Conservation (phyloP, 164 flowering plant genomes). For the Sedum album region DNA sequence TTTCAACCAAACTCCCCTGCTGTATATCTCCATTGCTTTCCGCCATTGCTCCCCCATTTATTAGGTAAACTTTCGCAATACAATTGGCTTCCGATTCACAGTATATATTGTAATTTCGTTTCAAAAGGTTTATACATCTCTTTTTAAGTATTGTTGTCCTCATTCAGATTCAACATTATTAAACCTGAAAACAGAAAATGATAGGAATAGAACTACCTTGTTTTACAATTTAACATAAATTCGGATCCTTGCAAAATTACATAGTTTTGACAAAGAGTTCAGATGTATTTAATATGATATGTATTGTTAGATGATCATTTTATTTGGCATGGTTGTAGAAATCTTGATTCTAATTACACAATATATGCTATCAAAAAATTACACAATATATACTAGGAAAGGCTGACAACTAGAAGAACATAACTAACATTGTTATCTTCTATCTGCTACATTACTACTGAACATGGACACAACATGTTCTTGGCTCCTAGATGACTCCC, state of each 20-base stretch:
- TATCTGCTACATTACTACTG: background rate
- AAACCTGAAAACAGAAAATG: too few relatives aligned
- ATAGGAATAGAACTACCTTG: too few relatives aligned
- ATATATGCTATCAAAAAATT: too few relatives aligned
- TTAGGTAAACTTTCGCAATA: background rate
- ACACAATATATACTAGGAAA: too few relatives aligned
- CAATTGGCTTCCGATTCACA: too few relatives aligned
- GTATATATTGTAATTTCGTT: background rate
- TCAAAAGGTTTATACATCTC: background rate
- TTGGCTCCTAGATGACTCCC: background rate
- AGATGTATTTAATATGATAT: too few relatives aligned
- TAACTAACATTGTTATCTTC: background rate
- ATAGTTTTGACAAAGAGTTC: too few relatives aligned
- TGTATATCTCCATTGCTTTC: background rate
- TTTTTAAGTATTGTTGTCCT: background rate
- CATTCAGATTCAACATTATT: background rate
- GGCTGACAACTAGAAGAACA: background rate
- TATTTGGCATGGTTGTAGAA: too few relatives aligned
- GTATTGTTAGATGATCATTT: too few relatives aligned
- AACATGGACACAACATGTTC: conserved; percentile 6
- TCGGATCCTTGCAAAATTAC: too few relatives aligned
- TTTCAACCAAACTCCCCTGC: background rate
- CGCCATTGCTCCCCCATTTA: background rate
- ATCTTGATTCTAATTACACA: too few relatives aligned
- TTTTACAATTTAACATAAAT: too few relatives aligned